Evolutionary conservation across 108 stramenopile species (phyloP).

Genomic region (Craspedostauros australis): DNA sequence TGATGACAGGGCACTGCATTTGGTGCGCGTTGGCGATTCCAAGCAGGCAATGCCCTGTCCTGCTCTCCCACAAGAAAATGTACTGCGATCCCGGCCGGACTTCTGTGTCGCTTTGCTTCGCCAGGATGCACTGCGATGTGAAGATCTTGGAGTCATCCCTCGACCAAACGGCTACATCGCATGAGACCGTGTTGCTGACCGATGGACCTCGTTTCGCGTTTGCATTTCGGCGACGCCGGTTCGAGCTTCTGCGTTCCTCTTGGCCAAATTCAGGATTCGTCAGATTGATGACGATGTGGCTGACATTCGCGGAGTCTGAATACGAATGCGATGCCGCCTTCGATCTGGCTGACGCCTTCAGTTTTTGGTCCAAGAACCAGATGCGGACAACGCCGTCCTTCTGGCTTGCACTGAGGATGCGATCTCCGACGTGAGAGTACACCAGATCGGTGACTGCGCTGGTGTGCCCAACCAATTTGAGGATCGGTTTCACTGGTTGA

Average conservation of each 20-base stretch:
- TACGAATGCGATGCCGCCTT: not conserved
- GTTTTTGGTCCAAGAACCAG: slow-evolving; percentile 45
- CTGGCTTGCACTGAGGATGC: slow-evolving; percentile 78
- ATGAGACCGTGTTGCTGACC: slow-evolving; percentile 38
- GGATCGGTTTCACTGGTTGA: slow-evolving; percentile 44
- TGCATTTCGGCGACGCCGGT: slow-evolving; percentile 20
- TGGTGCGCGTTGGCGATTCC: slow-evolving; percentile 59
- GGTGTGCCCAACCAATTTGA: slow-evolving; percentile 65
- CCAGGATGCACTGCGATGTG: slow-evolving; percentile 66
- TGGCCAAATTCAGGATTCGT: slow-evolving; percentile 13
- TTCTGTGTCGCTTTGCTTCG: slow-evolving; percentile 44
- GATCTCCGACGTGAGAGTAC: slow-evolving; percentile 68
- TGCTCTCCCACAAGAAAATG: slow-evolving; percentile 77
- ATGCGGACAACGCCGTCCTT: slow-evolving; percentile 77
- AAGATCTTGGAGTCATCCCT: slow-evolving; percentile 69
- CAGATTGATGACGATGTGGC: slow-evolving; percentile 39
- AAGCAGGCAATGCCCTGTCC: slow-evolving; percentile 66
- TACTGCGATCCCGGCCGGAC: slow-evolving; percentile 67
- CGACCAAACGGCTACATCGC: slow-evolving; percentile 77
- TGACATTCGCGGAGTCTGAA: slow-evolving; percentile 3
- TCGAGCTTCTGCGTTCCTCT: slow-evolving; percentile 6
- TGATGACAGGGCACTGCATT: slow-evolving; percentile 59
- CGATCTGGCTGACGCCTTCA: not conserved
- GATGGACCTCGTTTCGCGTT: slow-evolving; percentile 6
- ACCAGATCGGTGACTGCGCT: slow-evolving; percentile 78